Conservation (phyloP, 2,329 filamentous ascomycete species). For the Microdochium trichocladiopsis region DNA sequence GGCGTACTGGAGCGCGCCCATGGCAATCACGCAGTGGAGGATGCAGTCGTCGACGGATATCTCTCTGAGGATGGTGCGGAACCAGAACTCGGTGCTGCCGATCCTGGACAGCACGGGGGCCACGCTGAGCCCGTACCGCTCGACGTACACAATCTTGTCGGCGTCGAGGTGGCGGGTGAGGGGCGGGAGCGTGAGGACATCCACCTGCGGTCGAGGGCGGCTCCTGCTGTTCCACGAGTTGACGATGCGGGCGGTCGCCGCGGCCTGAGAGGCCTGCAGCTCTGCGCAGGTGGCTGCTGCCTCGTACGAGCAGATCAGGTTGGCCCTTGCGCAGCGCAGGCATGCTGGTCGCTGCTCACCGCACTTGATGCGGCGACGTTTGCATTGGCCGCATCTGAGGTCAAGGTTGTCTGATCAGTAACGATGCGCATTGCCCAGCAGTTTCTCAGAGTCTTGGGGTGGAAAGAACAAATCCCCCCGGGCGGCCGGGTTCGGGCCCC, state of each 20-base stretch:
- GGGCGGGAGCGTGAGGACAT: background rate
- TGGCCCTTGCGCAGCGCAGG: slow-evolving; percentile 6
- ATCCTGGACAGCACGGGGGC: slow-evolving; percentile 8
- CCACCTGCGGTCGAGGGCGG: background rate
- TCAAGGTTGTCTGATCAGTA: no score
- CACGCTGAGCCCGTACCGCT: slow-evolving; percentile 7
- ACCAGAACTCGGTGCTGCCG: slow-evolving; percentile 9
- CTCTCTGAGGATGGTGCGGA: slow-evolving; percentile 8
- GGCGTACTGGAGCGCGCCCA: slow-evolving; percentile 8
- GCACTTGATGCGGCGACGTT: slow-evolving; percentile 10
- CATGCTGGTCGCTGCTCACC: slow-evolving; percentile 9
- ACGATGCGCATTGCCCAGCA: no score
- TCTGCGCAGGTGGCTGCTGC: background rate
- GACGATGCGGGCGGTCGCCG: background rate
- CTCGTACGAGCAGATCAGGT: slow-evolving; percentile 7
- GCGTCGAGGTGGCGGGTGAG: slow-evolving; percentile 3
- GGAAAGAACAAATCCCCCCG: no score
- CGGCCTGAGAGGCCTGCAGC: background rate
- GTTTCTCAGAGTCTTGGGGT: no score
- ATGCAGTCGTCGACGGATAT: slow-evolving; percentile 10
- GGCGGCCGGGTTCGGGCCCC: no score
- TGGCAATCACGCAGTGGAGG: slow-evolving; percentile 8
- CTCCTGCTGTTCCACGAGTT: background rate
- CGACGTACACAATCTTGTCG: slow-evolving; percentile 8
- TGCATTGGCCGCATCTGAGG: slow-evolving; percentile 3